Conservation (phyloP, 2,329 filamentous ascomycete species). For the Claviceps fusiformis region DNA sequence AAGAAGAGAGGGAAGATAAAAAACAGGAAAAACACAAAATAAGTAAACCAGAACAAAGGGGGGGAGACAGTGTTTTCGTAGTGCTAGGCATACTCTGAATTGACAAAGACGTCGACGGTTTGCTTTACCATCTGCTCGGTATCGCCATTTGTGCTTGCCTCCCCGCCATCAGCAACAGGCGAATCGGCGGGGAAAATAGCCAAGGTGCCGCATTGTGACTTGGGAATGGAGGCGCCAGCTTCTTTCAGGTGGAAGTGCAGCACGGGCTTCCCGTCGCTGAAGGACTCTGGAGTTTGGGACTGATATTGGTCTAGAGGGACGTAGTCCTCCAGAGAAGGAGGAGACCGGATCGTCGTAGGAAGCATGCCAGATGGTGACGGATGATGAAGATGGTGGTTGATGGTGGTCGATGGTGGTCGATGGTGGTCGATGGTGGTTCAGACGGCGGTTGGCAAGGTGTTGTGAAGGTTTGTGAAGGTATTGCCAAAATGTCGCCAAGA, state of each 20-base stretch:
- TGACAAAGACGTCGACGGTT: constrained; percentile 43
- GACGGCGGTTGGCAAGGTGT: no score
- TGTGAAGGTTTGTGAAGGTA: no score
- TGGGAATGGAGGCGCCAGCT: constrained; percentile 44
- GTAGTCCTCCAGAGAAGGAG: constrained; percentile 46
- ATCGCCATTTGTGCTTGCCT: constrained; percentile 16
- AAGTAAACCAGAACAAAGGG: no score
- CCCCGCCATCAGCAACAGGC: constrained; percentile 14
- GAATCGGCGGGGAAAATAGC: constrained; percentile 36
- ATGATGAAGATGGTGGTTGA: neutral
- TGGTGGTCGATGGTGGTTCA: no score
- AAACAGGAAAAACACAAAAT: neutral
- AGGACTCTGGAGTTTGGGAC: constrained; percentile 57
- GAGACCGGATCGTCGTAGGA: constrained; percentile 40
- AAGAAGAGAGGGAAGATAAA: neutral
- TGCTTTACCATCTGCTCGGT: constrained; percentile 28
- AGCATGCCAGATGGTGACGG: constrained; percentile 17
- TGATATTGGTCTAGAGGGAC: constrained; percentile 55
- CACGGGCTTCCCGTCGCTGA: constrained; percentile 57
- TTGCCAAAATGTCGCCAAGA: no score
- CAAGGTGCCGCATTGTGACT: constrained; percentile 39
- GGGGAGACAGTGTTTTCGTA: no score
- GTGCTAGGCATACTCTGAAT: constrained; percentile 32
- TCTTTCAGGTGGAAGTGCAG: constrained; percentile 49
- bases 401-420: no score